Evolutionary conservation across 345 rosid genomes (phyloP).

Genomic region (Erucastrum elatum): DNA sequence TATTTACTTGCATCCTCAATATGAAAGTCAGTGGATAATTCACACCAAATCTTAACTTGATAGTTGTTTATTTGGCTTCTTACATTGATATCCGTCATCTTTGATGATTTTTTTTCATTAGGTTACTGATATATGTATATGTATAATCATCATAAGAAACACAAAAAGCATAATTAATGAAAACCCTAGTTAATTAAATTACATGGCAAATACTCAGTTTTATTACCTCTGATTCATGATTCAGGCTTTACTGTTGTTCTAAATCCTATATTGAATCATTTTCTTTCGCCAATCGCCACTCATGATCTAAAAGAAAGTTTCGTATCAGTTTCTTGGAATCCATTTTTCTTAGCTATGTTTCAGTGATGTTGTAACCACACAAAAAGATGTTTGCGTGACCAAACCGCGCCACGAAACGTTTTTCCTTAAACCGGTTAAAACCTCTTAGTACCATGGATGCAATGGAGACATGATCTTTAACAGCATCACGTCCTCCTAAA

Average conservation of each 20-base stretch:
- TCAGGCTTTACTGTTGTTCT: constrained; percentile 4
- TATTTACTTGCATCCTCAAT: background rate
- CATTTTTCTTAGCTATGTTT: background rate
- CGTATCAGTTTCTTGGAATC: background rate
- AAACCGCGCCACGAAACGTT: background rate
- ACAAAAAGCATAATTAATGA: background rate
- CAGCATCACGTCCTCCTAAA: constrained; percentile 70
- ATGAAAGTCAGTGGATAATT: background rate
- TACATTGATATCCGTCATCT: background rate
- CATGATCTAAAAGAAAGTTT: constrained; percentile 6
- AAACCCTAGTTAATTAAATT: background rate
- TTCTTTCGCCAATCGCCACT: constrained; percentile 80
- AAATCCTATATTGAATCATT: constrained; percentile 39
- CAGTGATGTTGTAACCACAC: constrained; percentile 62
- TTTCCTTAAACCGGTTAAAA: constrained; percentile 1
- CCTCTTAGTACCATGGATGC: constrained; percentile 56
- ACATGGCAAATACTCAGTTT: background rate
- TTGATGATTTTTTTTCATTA: background rate
- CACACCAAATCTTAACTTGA: constrained; percentile 9
- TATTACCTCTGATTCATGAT: background rate
- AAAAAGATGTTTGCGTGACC: background rate
- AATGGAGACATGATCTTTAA: constrained; percentile 68
- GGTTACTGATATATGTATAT: background rate
- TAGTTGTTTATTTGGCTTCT: background rate
- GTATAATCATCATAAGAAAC: background rate